Evolutionary conservation across 2,329 filamentous ascomycete species (phyloP).

Genomic region (Fusarium xylarioides): DNA sequence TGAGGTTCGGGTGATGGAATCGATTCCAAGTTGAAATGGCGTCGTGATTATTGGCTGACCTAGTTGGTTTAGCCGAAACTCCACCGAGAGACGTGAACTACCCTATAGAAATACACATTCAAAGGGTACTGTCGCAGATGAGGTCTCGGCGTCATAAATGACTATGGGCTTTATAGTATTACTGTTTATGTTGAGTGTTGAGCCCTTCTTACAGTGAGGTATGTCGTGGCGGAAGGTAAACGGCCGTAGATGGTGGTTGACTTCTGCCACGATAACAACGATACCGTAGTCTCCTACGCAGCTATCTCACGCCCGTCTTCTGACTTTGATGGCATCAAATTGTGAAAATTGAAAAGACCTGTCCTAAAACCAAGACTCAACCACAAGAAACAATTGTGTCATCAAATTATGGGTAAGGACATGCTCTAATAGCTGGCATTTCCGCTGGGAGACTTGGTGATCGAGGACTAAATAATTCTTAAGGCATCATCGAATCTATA

Average conservation of each 20-base stretch:
- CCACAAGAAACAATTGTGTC: neutral
- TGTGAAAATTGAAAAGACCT: too few relatives aligned
- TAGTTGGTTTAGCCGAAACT: conserved; percentile 41
- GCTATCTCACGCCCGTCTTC: rapidly evolving
- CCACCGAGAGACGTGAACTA: conserved; percentile 27
- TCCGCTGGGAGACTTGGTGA: neutral
- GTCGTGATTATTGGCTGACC: conserved; percentile 41
- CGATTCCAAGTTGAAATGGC: conserved; percentile 44
- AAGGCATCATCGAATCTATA: neutral
- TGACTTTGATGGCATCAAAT: too few relatives aligned
- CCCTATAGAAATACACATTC: conserved; percentile 7
- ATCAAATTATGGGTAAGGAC: too few relatives aligned
- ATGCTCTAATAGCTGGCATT: neutral
- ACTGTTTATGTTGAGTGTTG: rapidly evolving
- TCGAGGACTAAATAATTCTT: neutral
- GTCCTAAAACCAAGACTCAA: neutral
- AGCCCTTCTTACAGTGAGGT: rapidly evolving
- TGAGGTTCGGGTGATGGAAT: conserved; percentile 41
- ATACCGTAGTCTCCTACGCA: rapidly evolving
- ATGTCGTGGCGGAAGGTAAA: neutral
- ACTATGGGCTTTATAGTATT: neutral
- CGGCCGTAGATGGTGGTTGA: neutral
- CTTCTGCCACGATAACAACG: neutral
- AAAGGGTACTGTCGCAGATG: neutral
- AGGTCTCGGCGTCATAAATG: neutral